Evolutionary conservation across 1,284 basidiomycete species (phyloP).

Genomic region (Pholiota adiposa): DNA sequence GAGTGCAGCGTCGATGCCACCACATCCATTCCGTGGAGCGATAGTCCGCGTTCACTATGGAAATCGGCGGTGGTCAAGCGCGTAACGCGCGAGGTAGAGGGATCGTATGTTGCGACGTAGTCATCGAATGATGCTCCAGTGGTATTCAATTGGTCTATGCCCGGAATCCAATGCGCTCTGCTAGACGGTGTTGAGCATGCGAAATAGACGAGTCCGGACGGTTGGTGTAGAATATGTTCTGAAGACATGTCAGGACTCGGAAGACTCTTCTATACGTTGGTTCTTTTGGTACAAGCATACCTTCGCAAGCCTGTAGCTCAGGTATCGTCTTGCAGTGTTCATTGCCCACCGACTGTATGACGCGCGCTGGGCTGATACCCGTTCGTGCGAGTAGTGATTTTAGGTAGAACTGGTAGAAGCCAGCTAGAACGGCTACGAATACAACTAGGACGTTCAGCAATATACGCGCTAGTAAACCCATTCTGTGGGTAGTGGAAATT

Average conservation of each 20-base stretch:
- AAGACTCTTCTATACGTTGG: not conserved
- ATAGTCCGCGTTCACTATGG: constrained; percentile 48
- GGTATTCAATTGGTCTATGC: constrained; percentile 45
- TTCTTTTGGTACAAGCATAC: constrained; percentile 34
- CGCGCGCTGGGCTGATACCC: constrained; percentile 48
- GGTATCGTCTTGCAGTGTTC: constrained; percentile 51
- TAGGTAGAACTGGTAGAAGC: constrained; percentile 48
- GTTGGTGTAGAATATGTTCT: constrained; percentile 62
- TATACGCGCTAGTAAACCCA: constrained; percentile 16
- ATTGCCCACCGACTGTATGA: constrained; percentile 44
- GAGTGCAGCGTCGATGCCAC: constrained; percentile 54
- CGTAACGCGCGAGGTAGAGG: constrained; percentile 46
- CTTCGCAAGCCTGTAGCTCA: constrained; percentile 66
- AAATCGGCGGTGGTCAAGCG: constrained; percentile 49
- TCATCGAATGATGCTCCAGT: constrained; percentile 48
- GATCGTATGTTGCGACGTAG: constrained; percentile 67
- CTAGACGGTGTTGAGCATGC: constrained; percentile 63
- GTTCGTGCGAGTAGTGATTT: constrained; percentile 42
- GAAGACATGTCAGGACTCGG: not conserved
- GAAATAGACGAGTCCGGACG: constrained; percentile 64
- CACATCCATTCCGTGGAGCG: constrained; percentile 74
- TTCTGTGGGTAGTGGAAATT: not conserved
- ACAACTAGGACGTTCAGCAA: constrained; percentile 34
- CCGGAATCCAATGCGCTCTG: constrained; percentile 61
- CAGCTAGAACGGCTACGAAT: constrained; percentile 33